Evolutionary conservation across 345 rosid species (phyloP).

Genomic region (Barbarea vulgaris): DNA sequence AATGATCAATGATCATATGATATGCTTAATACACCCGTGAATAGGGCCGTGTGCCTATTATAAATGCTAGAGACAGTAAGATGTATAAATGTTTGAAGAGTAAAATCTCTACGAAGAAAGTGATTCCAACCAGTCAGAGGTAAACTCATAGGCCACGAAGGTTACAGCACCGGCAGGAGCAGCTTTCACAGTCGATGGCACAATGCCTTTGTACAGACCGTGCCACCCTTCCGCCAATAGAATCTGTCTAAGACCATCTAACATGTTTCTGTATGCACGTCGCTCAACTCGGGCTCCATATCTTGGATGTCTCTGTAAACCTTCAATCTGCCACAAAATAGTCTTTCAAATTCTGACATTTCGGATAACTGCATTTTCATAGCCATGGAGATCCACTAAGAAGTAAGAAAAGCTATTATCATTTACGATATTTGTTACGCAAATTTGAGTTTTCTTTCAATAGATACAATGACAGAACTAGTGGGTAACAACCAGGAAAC

Average conservation of each 20-base stretch:
- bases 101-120: constrained; percentile 42
- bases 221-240: constrained; percentile 71
- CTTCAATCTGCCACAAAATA: constrained; percentile 68
- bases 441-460: neutral
- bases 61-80: constrained; percentile 38
- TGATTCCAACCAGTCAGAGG: constrained; percentile 90
- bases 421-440: neutral
- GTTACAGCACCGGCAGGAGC: constrained; percentile 99
- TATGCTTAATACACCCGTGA: constrained; percentile 23
- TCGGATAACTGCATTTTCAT: constrained; percentile 3
- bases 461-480: constrained; percentile 9
- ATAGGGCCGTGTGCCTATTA: constrained; percentile 27
- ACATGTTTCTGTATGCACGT: constrained; percentile 75
- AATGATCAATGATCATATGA: constrained; percentile 22
- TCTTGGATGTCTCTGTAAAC: constrained; percentile 79
- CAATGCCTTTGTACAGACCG: constrained; percentile 91
- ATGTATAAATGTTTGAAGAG: neutral
- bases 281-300: constrained; percentile 86
- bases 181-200: constrained; percentile 94
- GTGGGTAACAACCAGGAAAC: constrained; percentile 1
- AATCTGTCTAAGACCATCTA: constrained; percentile 70
- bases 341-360: neutral
- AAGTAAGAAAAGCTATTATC: neutral
- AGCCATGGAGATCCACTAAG: constrained; percentile 16
- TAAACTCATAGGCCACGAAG: constrained; percentile 75